Percentiles rank a stretch among this genome's conserved stretches.
phyloP scores from a whole-genome alignment of 805 yeast species.

The Ogataea chonburiensis region DNA sequence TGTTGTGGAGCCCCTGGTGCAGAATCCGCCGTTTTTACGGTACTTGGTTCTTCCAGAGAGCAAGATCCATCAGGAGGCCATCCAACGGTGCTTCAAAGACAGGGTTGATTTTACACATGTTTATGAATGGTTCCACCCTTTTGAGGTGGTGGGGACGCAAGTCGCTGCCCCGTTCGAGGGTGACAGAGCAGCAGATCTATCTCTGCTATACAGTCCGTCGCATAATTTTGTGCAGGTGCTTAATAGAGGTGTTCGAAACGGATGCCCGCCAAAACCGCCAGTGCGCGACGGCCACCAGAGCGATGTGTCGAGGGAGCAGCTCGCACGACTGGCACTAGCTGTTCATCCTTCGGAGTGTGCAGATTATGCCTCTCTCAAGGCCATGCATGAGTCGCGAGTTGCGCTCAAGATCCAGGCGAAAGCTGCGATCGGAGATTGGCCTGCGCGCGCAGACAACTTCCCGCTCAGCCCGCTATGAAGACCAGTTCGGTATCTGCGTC shows the following conservation, averaged over 20 bases:
- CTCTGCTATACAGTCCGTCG: constrained; percentile 31
- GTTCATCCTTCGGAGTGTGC: neutral
- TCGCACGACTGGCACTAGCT: neutral
- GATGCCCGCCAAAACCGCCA: constrained; percentile 32
- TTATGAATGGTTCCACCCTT: constrained; percentile 2
- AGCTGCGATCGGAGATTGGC: constrained; percentile 9
- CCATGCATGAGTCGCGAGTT: constrained; percentile 1
- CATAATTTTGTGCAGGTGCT: constrained; percentile 37
- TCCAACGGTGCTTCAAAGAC: constrained; percentile 43
- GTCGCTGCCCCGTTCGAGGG: constrained; percentile 6
- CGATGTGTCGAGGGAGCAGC: constrained; percentile 3
- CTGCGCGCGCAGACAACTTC: constrained; percentile 4
- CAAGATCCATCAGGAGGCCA: constrained; percentile 30
- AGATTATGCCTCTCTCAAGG: constrained; percentile 3
- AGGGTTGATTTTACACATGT: constrained; percentile 14
- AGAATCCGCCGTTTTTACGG: constrained; percentile 38
- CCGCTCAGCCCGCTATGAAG: constrained; percentile 17
- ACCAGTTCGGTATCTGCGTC: constrained; percentile 25
- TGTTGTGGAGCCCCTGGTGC: constrained; percentile 37
- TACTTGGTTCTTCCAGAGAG: constrained; percentile 49
- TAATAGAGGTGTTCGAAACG: constrained; percentile 61
- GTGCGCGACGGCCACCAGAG: constrained; percentile 3
- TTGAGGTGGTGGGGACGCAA: constrained; percentile 20
- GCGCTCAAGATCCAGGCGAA: constrained; percentile 5
- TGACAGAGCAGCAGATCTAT: constrained; percentile 18